A percentile compares a stretch with the other conserved stretches of the same genome.
Conservation (phyloP, 768 basidiomycete genomes). For the Cubamyces sp. region DNA sequence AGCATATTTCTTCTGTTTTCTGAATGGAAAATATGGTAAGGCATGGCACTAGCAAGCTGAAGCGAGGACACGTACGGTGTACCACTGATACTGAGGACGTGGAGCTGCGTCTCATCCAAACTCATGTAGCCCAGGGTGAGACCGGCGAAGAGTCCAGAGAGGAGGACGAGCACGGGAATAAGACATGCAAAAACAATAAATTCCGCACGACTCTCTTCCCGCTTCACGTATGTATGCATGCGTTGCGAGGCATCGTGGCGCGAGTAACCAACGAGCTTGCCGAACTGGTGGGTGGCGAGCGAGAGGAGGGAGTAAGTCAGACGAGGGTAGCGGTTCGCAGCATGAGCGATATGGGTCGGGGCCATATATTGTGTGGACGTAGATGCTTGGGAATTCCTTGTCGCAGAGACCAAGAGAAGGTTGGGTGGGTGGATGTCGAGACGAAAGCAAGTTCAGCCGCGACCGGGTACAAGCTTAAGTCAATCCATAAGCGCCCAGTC, state of each 20-base stretch:
- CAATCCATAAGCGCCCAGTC: not conserved
- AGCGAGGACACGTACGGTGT: conserved; percentile 58
- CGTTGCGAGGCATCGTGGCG: conserved; percentile 12
- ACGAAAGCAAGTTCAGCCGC: not conserved
- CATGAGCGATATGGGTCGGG: conserved; percentile 20
- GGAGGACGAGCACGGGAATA: conserved; percentile 76
- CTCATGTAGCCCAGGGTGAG: conserved; percentile 88
- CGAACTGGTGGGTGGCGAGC: conserved; percentile 20
- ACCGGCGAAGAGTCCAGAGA: conserved; percentile 84
- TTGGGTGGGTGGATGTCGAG: not conserved
- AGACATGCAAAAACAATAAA: conserved; percentile 50
- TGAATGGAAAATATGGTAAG: conserved; percentile 32
- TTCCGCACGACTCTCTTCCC: conserved; percentile 31
- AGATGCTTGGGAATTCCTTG: conserved; percentile 2
- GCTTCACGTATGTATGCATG: conserved; percentile 36
- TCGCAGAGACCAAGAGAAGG: conserved; percentile 3
- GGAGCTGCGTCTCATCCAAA: conserved; percentile 85
- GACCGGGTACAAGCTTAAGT: not conserved
- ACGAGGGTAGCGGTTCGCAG: conserved; percentile 20
- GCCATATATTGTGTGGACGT: conserved; percentile 12
- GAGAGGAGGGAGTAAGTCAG: conserved; percentile 23
- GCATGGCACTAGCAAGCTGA: not conserved
- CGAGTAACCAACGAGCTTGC: conserved; percentile 18
- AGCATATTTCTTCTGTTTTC: conserved; percentile 75
- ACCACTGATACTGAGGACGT: conserved; percentile 79